Evolutionary conservation across 2,329 filamentous ascomycete species (phyloP).

Genomic region (Fusarium avenaceum): DNA sequence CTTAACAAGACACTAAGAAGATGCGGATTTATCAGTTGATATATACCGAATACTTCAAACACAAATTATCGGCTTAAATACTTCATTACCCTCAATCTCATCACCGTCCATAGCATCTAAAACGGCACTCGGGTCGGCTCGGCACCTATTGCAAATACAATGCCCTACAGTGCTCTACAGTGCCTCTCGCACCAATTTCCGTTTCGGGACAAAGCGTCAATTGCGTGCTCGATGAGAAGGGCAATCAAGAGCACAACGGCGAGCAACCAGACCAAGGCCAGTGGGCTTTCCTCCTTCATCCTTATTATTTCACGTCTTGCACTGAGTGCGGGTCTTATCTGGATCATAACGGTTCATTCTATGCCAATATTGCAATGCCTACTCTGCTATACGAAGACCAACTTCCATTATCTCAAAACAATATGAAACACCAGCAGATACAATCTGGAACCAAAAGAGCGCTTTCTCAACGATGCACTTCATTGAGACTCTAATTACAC

Average conservation of each 20-base stretch:
- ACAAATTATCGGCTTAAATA: background rate
- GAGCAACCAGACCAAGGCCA: conserved; percentile 8
- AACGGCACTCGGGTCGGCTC: conserved; percentile 39
- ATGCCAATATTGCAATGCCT: conserved; percentile 36
- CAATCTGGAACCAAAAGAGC: conserved; percentile 17
- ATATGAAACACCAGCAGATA: conserved; percentile 16
- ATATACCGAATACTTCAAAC: background rate
- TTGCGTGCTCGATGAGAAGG: conserved; percentile 39
- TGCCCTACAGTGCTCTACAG: conserved; percentile 24
- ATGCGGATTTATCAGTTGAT: background rate
- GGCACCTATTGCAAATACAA: conserved; percentile 21
- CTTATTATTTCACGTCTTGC: conserved; percentile 29
- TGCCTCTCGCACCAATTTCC: conserved; percentile 10
- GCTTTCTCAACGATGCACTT: conserved; percentile 1
- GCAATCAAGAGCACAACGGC: conserved; percentile 23
- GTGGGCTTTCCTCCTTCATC: conserved; percentile 35
- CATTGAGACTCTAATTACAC: conserved; percentile 34
- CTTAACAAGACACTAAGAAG: too few species aligned
- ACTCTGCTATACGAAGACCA: conserved; percentile 14
- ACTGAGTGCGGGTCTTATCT: conserved; percentile 37
- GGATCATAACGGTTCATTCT: conserved; percentile 31
- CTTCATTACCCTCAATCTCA: background rate
- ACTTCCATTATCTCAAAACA: conserved; percentile 18
- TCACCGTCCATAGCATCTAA: conserved; percentile 1
- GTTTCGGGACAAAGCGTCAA: conserved; percentile 31